Percentiles rank a stretch among this genome's conserved stretches.
These are phyloP conservation scores for Luffa acutangula DNA, from an alignment of 306 rosid species.

Conservation along the genomic window DNA sequence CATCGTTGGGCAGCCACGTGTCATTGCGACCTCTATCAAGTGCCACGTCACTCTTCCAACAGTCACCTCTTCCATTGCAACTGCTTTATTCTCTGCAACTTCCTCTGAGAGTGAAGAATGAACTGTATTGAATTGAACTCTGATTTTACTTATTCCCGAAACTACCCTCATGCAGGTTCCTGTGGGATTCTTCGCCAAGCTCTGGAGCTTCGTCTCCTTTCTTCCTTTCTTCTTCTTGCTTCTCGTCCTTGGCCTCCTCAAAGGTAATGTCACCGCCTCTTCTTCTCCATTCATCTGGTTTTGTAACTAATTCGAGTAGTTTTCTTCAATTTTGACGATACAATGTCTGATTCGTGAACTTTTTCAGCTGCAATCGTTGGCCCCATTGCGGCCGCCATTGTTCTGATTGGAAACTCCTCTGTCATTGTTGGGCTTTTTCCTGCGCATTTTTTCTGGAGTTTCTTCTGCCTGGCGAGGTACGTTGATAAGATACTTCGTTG, in stretches of 20 bases:
- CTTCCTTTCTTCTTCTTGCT: constrained; percentile 60
- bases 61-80: not conserved
- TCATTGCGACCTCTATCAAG: not conserved
- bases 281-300: not conserved
- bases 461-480: constrained; percentile 54
- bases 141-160: not conserved
- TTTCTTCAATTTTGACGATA: not conserved
- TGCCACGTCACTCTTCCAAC: not conserved
- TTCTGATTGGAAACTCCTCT: constrained; percentile 47
- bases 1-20: not conserved
- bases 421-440: constrained; percentile 57
- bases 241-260: constrained; percentile 45
- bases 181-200: constrained; percentile 20
- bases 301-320: not conserved
- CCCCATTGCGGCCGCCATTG: constrained; percentile 32
- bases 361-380: constrained; percentile 38
- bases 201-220: constrained; percentile 55
- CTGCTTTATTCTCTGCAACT: not conserved
- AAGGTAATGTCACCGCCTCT: constrained; percentile 27
- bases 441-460: constrained; percentile 67
- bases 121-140: not conserved
- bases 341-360: not conserved
- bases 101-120: not conserved
- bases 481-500: not conserved
- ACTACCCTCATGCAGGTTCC: constrained; percentile 34